phyloP scores from a whole-genome alignment of 768 basidiomycete genomes.

The Mycena albidolilacea region DNA sequence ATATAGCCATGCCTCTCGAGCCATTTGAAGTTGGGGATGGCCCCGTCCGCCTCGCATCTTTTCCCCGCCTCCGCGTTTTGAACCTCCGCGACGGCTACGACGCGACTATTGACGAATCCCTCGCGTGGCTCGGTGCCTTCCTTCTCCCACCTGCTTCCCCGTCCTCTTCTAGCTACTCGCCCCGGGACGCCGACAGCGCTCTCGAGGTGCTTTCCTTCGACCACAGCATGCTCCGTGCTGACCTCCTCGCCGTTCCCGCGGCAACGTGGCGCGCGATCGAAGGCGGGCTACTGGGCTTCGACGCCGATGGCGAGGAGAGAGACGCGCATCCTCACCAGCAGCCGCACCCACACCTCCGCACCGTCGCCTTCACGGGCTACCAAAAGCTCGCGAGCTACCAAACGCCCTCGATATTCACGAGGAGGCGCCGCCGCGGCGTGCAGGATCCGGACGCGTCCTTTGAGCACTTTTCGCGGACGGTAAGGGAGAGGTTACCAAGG shows the following conservation, averaged over 20 bases:
- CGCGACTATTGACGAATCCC: slow-evolving; percentile 18
- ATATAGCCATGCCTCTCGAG: slow-evolving; percentile 22
- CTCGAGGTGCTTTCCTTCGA: slow-evolving; percentile 28
- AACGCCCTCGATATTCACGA: not conserved
- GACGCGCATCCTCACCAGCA: not conserved
- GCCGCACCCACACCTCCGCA: not conserved
- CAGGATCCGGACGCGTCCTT: no score
- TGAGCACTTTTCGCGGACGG: slow-evolving; percentile 4
- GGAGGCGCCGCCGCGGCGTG: not conserved
- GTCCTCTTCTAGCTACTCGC: no score
- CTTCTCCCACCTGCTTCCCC: not conserved
- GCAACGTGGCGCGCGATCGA: slow-evolving; percentile 31
- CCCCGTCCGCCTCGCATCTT: not conserved
- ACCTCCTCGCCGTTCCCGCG: slow-evolving; percentile 25
- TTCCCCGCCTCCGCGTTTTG: slow-evolving; percentile 29
- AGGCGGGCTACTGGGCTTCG: slow-evolving; percentile 16
- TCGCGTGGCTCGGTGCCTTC: slow-evolving; percentile 25
- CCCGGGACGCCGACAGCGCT: not conserved
- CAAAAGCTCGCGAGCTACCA: not conserved
- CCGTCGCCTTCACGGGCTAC: not conserved
- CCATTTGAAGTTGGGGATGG: not conserved
- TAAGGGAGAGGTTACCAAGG: slow-evolving; percentile 3
- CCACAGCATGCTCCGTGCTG: slow-evolving; percentile 29
- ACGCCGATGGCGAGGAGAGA: not conserved
- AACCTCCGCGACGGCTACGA: slow-evolving; percentile 33